These are phyloP conservation scores for Heterobasidion parviporum DNA, from an alignment of 1,284 basidiomycete species.

Conservation along the genomic window DNA sequence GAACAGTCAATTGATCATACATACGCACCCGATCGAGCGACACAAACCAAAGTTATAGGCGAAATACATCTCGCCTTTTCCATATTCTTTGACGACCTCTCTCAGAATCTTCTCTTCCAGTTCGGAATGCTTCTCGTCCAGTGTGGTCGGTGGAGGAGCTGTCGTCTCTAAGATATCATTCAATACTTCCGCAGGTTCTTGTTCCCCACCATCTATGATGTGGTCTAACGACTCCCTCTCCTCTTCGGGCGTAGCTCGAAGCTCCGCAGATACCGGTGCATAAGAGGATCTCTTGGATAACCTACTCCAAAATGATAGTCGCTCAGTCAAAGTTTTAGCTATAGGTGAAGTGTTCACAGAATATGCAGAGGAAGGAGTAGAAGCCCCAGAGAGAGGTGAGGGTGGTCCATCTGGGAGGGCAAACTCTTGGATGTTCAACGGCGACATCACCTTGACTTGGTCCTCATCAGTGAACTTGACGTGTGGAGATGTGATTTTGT, in stretches of 20 bases:
- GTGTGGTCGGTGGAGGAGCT: constrained; percentile 48
- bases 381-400: constrained; percentile 40
- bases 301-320: constrained; percentile 66
- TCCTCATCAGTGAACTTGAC: constrained; percentile 41
- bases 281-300: constrained; percentile 32
- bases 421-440: constrained; percentile 18
- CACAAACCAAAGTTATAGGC: constrained; percentile 63
- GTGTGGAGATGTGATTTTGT: constrained; percentile 17
- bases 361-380: constrained; percentile 44
- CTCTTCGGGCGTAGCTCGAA: constrained; percentile 18
- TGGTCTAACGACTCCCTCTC: constrained; percentile 38
- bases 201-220: constrained; percentile 38
- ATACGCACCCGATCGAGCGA: not conserved
- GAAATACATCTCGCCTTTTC: constrained; percentile 77
- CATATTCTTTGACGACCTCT: constrained; percentile 62
- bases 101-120: constrained; percentile 73
- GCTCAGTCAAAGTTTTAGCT: constrained; percentile 51
- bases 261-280: constrained; percentile 13
- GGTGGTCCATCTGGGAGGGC: constrained; percentile 17
- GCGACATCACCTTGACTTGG: constrained; percentile 33
- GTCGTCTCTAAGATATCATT: constrained; percentile 46
- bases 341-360: constrained; percentile 40
- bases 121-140: constrained; percentile 60
- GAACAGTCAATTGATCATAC: not conserved
- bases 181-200: constrained; percentile 42